Percentiles rank a stretch among this genome's conserved stretches.
phyloP scores from a whole-genome alignment of 495 filamentous ascomycete genomes.

The Zalerion maritima region DNA sequence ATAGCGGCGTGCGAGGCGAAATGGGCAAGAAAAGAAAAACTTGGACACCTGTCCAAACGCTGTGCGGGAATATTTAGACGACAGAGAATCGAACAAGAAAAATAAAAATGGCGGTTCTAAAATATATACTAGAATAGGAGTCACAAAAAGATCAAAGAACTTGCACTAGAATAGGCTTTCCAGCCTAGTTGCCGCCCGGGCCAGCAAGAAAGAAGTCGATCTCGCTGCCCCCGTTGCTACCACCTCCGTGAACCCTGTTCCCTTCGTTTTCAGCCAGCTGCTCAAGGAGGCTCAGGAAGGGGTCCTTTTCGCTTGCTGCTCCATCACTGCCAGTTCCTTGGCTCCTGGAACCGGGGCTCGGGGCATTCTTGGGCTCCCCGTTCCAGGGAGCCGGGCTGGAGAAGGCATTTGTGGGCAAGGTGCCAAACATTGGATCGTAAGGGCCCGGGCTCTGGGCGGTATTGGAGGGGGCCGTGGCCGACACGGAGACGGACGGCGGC shows the following conservation, averaged over 20 bases:
- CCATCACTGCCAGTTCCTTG: conserved; percentile 24
- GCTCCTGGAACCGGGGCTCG: conserved; percentile 26
- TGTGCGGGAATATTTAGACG: too few species aligned
- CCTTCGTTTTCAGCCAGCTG: conserved; percentile 68
- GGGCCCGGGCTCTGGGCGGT: conserved; percentile 12
- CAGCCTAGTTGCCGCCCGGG: conserved; percentile 6
- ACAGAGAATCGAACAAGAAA: too few species aligned
- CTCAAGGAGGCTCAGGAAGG: conserved; percentile 63
- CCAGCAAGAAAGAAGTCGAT: conserved; percentile 53
- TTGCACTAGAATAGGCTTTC: too few species aligned
- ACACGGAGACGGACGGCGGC: conserved; percentile 9
- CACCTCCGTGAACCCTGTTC: conserved; percentile 29
- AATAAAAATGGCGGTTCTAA: too few species aligned
- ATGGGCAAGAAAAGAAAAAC: too few species aligned
- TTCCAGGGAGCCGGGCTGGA: conserved; percentile 31
- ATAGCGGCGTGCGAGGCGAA: too few species aligned
- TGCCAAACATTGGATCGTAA: conserved; percentile 46
- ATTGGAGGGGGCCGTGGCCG: conserved; percentile 6
- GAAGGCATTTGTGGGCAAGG: conserved; percentile 28
- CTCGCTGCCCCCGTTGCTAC: conserved; percentile 42
- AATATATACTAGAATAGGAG: too few species aligned
- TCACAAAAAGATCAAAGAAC: too few species aligned
- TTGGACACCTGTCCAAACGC: too few species aligned
- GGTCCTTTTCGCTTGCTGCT: conserved; percentile 51
- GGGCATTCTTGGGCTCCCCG: conserved; percentile 16